Evolutionary conservation across 2,329 filamentous ascomycete species (phyloP).

Genomic region (Colletotrichum tanaceti): DNA sequence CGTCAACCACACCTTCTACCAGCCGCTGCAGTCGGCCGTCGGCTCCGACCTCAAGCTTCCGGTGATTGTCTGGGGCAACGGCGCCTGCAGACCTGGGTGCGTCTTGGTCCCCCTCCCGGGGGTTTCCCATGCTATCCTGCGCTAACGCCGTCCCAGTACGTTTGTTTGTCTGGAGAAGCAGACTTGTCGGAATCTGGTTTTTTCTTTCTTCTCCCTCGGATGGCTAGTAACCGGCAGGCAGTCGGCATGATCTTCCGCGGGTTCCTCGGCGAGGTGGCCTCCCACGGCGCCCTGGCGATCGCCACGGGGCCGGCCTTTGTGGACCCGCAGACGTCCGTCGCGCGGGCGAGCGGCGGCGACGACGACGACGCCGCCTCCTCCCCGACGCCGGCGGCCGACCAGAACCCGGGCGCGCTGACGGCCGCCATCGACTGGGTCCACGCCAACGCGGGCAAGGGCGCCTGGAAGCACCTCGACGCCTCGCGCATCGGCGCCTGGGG

Average conservation of each 20-base stretch:
- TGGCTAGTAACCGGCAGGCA: neutral
- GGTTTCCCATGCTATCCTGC: neutral
- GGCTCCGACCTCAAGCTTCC: slow-evolving; percentile 21
- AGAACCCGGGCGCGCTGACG: slow-evolving; percentile 23
- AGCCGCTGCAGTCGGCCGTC: slow-evolving; percentile 6
- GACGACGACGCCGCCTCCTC: no score
- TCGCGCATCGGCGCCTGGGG: slow-evolving; percentile 33
- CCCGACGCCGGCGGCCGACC: slow-evolving; percentile 1
- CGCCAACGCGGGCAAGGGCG: slow-evolving; percentile 22
- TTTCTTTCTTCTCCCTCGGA: no score
- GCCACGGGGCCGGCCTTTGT: slow-evolving; percentile 10
- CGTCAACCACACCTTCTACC: slow-evolving; percentile 26
- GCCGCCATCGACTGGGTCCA: slow-evolving; percentile 29
- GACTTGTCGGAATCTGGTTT: no score
- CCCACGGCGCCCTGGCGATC: slow-evolving; percentile 15
- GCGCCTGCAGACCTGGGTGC: slow-evolving; percentile 27
- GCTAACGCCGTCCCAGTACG: neutral
- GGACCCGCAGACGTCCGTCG: slow-evolving; percentile 21
- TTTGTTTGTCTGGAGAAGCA: no score
- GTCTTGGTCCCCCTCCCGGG: neutral
- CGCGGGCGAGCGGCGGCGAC: accelerated
- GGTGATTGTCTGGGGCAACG: slow-evolving; percentile 31
- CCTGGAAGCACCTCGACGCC: slow-evolving; percentile 26
- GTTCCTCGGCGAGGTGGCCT: slow-evolving; percentile 15
- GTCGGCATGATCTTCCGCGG: slow-evolving; percentile 24